Evolutionary conservation across 2,329 filamentous ascomycete species (phyloP), one percentile per base, ranked within the genome.

Genomic region (Biscogniauxia sp.): DNA sequence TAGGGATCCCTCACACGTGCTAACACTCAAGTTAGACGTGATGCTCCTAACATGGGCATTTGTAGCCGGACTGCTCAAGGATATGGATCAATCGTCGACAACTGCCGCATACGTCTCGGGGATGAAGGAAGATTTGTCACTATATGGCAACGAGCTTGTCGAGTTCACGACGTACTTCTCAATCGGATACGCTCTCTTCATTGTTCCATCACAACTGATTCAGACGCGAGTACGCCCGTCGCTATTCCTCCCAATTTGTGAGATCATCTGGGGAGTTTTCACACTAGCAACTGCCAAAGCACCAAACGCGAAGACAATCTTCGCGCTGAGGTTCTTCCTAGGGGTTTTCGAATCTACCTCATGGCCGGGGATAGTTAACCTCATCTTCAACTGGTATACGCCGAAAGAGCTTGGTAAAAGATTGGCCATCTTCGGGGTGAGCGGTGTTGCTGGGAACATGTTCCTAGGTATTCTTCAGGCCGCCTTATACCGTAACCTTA

Each of bases 301-400:
- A 3, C 66, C 72, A 6, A 70, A 71, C 23, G 71, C 70, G 0
- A 66, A 70, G 20, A 69, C 72, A 5, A 66, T 77, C 15, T 77
- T 74, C 55, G 75, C 68, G 1, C 61, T 76, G 15, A 68, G 75
- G 1, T 77, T 77, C 57, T 73, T 75, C 61, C 66, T 76, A n/a
- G 74, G 74, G 0, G 66, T 75, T 8, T 71, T 75, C 41, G 72
- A 72, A 32, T 69, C 70, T 1, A 70, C 70, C 11, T 75, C 71
- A 3, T 75, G 72, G 64, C 71, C 74, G 1, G 70, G 70, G 1
- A 65, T 75, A 19, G 72, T 73, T 19, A 62, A 79, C 55, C 76
- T 81, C 37, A 73, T 83, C 5, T 78, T 77, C 20, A 78, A 80
- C 57, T 83, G 79, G 74, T 83, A 83, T 69, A 81, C 79, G 0